phyloP scores from a whole-genome alignment of 2,329 filamentous ascomycete species.

The Cladobotryum mycophilum region DNA sequence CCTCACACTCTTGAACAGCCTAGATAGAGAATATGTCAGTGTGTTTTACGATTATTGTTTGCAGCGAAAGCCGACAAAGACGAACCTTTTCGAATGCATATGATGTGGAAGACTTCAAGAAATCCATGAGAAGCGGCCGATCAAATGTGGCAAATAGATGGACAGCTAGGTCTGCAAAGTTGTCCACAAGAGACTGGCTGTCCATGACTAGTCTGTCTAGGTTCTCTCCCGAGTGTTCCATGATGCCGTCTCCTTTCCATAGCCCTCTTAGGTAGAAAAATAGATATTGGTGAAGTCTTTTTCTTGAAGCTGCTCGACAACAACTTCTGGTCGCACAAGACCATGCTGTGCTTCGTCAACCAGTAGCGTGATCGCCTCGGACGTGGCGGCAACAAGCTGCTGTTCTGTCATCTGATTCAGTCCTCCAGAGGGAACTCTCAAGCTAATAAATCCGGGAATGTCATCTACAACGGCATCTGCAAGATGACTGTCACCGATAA shows the following conservation, averaged over 20 bases:
- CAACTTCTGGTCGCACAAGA: constrained; percentile 68
- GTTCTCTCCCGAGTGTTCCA: constrained; percentile 46
- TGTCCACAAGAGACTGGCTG: constrained; percentile 66
- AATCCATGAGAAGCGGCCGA: constrained; percentile 73
- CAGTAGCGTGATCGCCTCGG: constrained; percentile 77
- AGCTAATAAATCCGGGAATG: constrained; percentile 78
- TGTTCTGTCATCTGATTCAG: constrained; percentile 56
- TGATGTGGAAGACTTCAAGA: constrained; percentile 74
- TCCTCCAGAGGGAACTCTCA: constrained; percentile 72
- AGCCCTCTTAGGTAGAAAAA: constrained; percentile 88
- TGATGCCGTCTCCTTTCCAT: constrained; percentile 69
- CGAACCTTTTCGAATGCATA: constrained; percentile 76
- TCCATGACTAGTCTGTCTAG: constrained; percentile 53
- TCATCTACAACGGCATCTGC: constrained; percentile 84
- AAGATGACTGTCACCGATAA: constrained; percentile 86
- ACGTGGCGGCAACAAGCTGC: constrained; percentile 73
- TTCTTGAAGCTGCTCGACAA: constrained; percentile 69
- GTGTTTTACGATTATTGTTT: not conserved
- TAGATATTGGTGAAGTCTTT: constrained; percentile 65
- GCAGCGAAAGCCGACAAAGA: constrained; percentile 13
- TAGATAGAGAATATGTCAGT: constrained; percentile 25
- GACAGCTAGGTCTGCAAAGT: constrained; percentile 81
- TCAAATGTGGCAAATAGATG: constrained; percentile 83
- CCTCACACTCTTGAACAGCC: constrained; percentile 74
- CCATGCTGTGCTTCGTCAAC: constrained; percentile 89